Conservation (phyloP, 345 rosid species). For the rapeseed (Brassica napus) region Da-Ae NC_063449.1:36751001-36751500, state of each 20-base stretch:
- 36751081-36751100: conserved; percentile 47
- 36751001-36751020: background rate
- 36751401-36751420: no score
- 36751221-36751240: conserved; percentile 57
- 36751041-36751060: background rate
- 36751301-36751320: conserved; percentile 53
- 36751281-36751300: conserved; percentile 67
- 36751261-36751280: conserved; percentile 69
- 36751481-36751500: no score
- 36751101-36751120: conserved; percentile 15
- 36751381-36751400: conserved; percentile 17
- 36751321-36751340: conserved; percentile 68
- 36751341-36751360: conserved; percentile 56
- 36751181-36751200: conserved; percentile 72
- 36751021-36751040: background rate
- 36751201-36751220: conserved; percentile 76
- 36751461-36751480: no score
- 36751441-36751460: background rate
- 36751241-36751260: conserved; percentile 75
- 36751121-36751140: conserved; percentile 33
- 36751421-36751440: conserved; percentile 5
- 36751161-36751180: conserved; percentile 53
- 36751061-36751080: background rate
- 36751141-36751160: conserved; percentile 77
- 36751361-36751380: conserved; percentile 25